Evolutionary conservation across 176 grass and related monocot genomes (phyloP).

Genomic region (Leersia perrieri): DNA sequence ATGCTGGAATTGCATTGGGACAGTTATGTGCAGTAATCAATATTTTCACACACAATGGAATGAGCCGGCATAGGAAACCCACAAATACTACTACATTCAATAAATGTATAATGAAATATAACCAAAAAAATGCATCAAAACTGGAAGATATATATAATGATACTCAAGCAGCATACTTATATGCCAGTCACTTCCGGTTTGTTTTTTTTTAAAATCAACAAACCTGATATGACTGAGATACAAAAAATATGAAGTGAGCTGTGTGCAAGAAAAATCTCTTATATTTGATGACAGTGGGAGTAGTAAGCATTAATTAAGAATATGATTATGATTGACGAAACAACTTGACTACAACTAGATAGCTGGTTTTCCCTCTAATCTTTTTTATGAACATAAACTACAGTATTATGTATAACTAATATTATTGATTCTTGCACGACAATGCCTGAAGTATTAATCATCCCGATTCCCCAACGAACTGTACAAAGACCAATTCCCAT

Average conservation of each 20-base stretch:
- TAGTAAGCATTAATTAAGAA: too few species aligned
- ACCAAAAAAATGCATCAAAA: background rate
- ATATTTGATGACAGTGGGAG: too few species aligned
- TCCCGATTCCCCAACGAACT: background rate
- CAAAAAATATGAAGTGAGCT: too few species aligned
- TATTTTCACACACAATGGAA: background rate
- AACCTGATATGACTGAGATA: too few species aligned
- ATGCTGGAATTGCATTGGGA: background rate
- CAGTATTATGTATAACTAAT: background rate
- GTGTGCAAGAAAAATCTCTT: too few species aligned
- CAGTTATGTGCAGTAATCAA: background rate
- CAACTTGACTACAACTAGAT: too few species aligned
- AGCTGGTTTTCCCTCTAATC: too few species aligned
- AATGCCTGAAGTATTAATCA: background rate
- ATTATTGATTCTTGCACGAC: background rate
- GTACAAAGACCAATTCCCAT: background rate
- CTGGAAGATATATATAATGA: background rate
- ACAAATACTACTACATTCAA: background rate
- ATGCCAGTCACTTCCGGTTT: background rate
- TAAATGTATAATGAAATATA: background rate
- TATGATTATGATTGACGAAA: too few species aligned
- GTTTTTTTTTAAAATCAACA: background rate
- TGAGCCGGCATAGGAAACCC: background rate
- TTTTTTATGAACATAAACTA: background rate
- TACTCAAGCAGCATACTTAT: background rate